phyloP scores from a whole-genome alignment of 768 basidiomycete genomes.

The Phlebiopsis gigantea region DNA sequence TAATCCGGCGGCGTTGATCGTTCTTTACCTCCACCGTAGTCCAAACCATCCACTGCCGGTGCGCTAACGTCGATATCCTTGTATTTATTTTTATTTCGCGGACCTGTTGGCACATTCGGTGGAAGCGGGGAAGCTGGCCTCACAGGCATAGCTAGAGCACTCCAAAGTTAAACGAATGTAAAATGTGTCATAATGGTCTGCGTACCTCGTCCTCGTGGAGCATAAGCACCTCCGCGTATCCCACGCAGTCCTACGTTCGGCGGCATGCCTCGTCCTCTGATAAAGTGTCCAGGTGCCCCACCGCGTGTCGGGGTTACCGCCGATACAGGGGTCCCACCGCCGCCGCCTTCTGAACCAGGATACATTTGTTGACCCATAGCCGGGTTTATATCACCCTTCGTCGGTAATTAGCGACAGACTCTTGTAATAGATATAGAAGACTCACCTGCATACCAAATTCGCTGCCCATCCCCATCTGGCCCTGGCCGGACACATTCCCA shows the following conservation, averaged over 20 bases:
- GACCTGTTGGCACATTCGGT: constrained; percentile 83
- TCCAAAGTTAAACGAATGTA: background rate
- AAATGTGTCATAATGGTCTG: constrained; percentile 9
- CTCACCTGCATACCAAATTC: constrained; percentile 76
- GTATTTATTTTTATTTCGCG: constrained; percentile 85
- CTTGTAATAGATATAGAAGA: constrained; percentile 7
- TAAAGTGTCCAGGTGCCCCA: constrained; percentile 34
- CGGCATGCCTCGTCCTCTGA: constrained; percentile 38
- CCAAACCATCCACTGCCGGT: constrained; percentile 82
- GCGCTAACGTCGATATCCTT: constrained; percentile 85
- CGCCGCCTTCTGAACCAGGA: constrained; percentile 49
- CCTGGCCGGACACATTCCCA: constrained; percentile 37
- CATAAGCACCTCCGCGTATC: constrained; percentile 33
- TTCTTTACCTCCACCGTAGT: constrained; percentile 62
- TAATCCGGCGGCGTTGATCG: constrained; percentile 53
- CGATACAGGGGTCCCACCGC: constrained; percentile 39
- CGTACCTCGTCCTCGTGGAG: constrained; percentile 40
- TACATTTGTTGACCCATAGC: constrained; percentile 67
- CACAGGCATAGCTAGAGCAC: constrained; percentile 40
- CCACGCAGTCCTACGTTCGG: constrained; percentile 35
- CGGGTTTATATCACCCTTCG: constrained; percentile 1
- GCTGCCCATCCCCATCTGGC: constrained; percentile 61
- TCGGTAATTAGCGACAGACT: background rate
- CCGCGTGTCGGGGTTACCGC: constrained; percentile 20
- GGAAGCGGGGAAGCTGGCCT: constrained; percentile 82